Percentiles rank a stretch among this genome's conserved stretches.
These are phyloP conservation scores for Physaria fendleri DNA, from an alignment of 345 rosid species.

Conservation along the genomic window DNA sequence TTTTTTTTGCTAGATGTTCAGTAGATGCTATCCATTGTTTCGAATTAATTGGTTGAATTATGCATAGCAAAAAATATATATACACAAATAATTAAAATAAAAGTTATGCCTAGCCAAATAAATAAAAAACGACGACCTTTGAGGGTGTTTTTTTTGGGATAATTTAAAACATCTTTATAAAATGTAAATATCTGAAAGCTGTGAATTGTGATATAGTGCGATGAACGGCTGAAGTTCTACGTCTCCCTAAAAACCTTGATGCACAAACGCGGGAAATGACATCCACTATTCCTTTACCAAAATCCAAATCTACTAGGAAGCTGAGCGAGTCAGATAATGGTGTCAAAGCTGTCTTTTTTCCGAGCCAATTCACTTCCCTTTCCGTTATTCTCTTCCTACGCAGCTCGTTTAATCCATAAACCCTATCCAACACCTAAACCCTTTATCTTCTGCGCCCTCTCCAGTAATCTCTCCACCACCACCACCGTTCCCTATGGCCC, in stretches of 20 bases:
- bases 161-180: background rate
- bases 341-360: conserved; percentile 39
- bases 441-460: conserved; percentile 31
- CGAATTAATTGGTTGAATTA: no score
- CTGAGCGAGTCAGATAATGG: conserved; percentile 26
- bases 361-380: conserved; percentile 35
- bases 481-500: conserved; percentile 57
- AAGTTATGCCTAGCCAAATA: no score
- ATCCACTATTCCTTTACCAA: background rate
- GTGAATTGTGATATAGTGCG: background rate
- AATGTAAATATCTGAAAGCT: background rate
- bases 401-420: conserved; percentile 29
- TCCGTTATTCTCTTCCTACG: conserved; percentile 21
- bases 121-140: background rate
- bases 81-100: no score
- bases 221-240: background rate
- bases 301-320: conserved; percentile 1
- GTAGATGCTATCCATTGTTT: no score
- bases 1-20: no score
- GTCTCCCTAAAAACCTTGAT: conserved; percentile 6
- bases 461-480: conserved; percentile 12
- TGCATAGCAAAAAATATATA: no score
- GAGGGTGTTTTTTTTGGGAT: background rate
- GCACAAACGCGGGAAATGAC: conserved; percentile 24
- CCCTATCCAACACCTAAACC: conserved; percentile 28